A percentile compares a stretch with the other conserved stretches of the same genome.
Evolutionary conservation across 2,329 filamentous ascomycete species (phyloP).

Genomic region (Botryotinia globosa): DNA sequence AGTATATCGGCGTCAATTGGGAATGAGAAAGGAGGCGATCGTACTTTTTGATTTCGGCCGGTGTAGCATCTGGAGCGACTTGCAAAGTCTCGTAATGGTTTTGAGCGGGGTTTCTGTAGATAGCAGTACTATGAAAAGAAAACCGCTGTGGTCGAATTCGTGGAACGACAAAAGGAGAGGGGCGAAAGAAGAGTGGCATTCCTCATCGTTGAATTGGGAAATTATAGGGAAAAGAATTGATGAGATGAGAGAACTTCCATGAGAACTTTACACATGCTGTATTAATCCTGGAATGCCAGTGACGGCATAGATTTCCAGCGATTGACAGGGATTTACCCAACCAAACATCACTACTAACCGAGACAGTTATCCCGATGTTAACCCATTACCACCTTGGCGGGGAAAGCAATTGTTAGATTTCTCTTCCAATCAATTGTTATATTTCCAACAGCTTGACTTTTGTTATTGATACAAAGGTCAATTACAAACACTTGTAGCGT

Average conservation of each 20-base stretch:
- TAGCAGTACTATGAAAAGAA: slow-evolving; percentile 50
- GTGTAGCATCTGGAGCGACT: slow-evolving; percentile 65
- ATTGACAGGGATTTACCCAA: background rate
- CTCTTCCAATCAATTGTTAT: background rate
- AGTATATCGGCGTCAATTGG: background rate
- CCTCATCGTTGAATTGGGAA: slow-evolving; percentile 38
- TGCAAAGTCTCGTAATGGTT: slow-evolving; percentile 84
- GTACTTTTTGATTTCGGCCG: slow-evolving; percentile 81
- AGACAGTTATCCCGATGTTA: background rate
- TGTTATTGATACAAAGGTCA: slow-evolving; percentile 5
- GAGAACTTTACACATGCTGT: background rate
- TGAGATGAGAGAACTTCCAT: background rate
- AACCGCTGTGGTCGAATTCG: slow-evolving; percentile 26
- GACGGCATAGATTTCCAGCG: slow-evolving; percentile 1
- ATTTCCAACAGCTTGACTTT: background rate
- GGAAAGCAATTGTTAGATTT: slow-evolving; percentile 12
- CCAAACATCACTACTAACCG: background rate
- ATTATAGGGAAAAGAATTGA: background rate
- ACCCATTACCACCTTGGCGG: background rate
- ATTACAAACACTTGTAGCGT: background rate
- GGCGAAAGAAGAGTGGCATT: slow-evolving; percentile 53
- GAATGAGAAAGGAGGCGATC: slow-evolving; percentile 2
- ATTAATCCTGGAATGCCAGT: background rate
- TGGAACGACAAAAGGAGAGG: slow-evolving; percentile 22
- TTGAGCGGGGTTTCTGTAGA: slow-evolving; percentile 36